Conservation (phyloP, 2,329 filamentous ascomycete genomes). For the Rhexocercosporidium sp. region DNA sequence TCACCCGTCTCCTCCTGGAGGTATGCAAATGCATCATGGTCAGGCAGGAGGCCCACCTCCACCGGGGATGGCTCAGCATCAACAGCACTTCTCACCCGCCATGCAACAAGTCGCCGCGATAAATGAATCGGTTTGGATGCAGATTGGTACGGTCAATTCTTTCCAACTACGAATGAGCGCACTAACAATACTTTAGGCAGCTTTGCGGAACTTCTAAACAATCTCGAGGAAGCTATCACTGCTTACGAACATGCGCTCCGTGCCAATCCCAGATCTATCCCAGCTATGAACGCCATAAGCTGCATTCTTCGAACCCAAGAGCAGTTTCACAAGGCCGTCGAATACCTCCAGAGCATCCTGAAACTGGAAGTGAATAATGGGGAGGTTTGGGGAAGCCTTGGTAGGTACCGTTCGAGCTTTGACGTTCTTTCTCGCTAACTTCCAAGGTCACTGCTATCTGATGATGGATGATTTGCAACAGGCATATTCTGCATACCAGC, state of each 20-base stretch:
- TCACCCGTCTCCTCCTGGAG: conserved; percentile 51
- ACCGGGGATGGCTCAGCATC: conserved; percentile 36
- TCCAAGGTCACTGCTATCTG: conserved; percentile 88
- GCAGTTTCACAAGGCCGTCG: conserved; percentile 91
- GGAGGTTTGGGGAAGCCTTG: conserved; percentile 95
- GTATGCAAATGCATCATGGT: conserved; percentile 58
- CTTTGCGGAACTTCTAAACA: conserved; percentile 85
- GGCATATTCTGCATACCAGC: conserved; percentile 95
- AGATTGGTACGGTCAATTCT: conserved; percentile 73
- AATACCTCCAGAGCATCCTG: conserved; percentile 88
- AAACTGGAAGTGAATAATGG: conserved; percentile 90
- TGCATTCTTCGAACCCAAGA: conserved; percentile 90
- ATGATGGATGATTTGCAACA: conserved; percentile 99
- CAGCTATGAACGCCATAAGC: conserved; percentile 93
- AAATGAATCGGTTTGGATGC: conserved; percentile 90
- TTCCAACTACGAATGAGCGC: background rate
- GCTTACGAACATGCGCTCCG: conserved; percentile 90
- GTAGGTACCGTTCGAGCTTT: conserved; percentile 54
- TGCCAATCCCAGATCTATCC: conserved; percentile 86
- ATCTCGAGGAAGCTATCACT: conserved; percentile 85
- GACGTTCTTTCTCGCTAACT: conserved; percentile 29
- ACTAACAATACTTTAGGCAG: conserved; percentile 61
- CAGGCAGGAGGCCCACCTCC: conserved; percentile 39
- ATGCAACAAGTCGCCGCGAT: conserved; percentile 77
- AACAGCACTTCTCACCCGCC: conserved; percentile 44